Base-by-base conservation (phyloP, 106 monocot genomes). In the Dendrobium officinale region DNA sequence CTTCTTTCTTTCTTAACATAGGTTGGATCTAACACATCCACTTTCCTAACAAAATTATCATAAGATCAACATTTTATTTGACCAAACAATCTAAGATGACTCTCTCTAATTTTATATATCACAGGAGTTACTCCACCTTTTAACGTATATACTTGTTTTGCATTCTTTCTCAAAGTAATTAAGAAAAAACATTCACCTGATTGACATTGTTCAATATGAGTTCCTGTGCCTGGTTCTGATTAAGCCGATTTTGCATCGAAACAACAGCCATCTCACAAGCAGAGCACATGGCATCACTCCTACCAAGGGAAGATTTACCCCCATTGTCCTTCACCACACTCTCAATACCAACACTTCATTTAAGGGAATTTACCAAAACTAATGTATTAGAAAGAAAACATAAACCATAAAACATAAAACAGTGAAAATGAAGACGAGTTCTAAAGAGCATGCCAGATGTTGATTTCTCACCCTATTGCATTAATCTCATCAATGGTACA, bases 261-360 rank as follows among this genome's bases (percentile, higher is more conserved):
- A 92, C 85, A 79, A 94, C 92, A n/a, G 86, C 85, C 90, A 91
- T 92, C 88, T 97, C 89, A 81, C 97, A 97, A 40, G 79, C 84
- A 80, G 70, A 64, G 80, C 94, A 97, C 85, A 92, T 85, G 5
- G 85, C 75, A 73, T 88, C 87, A 19, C 77, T 82, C 42, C 33
- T 47, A 11, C 75, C 80, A 84, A 77, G 44, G 18, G 77, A 45
- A 33, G 82, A 79, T 44, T 68, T 80, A 13, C 58, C 84, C 37
- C 20, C 47, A 78, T 41, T 78, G 26, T 83, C 61, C 40, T 86
- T 58, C 20, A 91, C 94, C 67, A 92, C 88, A 70, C 81, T 92
- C 82, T 91, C 78, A 33, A 97, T 97, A 68, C 91, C 92, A 73
- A 78, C 73, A 81, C 95, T 95, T 37, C 37, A 37, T 37, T 37